A percentile compares a stretch with the other conserved stretches of the same genome.
Evolutionary conservation across 192 early-diverging fungal species (phyloP).

Genomic region (Coemansia sp.): DNA sequence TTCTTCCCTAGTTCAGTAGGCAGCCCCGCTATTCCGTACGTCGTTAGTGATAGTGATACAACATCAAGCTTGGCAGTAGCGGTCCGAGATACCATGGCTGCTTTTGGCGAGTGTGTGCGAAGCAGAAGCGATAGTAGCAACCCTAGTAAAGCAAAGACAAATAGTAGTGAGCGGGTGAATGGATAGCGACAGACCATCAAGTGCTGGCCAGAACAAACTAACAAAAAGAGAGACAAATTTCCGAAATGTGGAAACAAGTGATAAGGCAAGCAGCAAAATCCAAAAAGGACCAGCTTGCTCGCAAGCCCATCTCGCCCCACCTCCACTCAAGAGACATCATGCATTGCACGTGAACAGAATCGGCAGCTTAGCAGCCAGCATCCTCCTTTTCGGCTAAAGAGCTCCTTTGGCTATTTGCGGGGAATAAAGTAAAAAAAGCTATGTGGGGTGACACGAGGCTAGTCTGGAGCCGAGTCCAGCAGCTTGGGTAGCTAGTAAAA

Average conservation of each 20-base stretch:
- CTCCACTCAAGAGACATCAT: not conserved
- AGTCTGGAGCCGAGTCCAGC: not conserved
- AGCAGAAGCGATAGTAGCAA: not conserved
- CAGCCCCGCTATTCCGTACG: slow-evolving; percentile 31
- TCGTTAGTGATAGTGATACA: slow-evolving; percentile 22
- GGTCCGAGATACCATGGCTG: slow-evolving; percentile 39
- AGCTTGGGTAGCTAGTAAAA: not conserved
- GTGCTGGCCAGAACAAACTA: not conserved
- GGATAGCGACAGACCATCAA: not conserved
- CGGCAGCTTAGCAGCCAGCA: not conserved
- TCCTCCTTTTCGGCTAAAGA: not conserved
- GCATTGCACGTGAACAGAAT: not conserved
- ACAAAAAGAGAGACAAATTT: not conserved
- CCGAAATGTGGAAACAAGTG: not conserved
- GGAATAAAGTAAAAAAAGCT: not conserved
- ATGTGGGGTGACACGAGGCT: not conserved
- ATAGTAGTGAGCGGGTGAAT: not conserved
- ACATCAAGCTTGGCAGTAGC: slow-evolving; percentile 23
- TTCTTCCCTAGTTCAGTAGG: slow-evolving; percentile 28
- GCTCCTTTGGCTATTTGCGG: not conserved
- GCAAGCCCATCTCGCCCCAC: not conserved
- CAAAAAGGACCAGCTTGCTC: not conserved
- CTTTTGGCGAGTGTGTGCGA: not conserved
- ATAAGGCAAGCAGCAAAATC: not conserved
- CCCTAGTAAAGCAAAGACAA: not conserved